phyloP scores from a whole-genome alignment of 768 basidiomycete genomes.

The Mycena leptocephala region DNA sequence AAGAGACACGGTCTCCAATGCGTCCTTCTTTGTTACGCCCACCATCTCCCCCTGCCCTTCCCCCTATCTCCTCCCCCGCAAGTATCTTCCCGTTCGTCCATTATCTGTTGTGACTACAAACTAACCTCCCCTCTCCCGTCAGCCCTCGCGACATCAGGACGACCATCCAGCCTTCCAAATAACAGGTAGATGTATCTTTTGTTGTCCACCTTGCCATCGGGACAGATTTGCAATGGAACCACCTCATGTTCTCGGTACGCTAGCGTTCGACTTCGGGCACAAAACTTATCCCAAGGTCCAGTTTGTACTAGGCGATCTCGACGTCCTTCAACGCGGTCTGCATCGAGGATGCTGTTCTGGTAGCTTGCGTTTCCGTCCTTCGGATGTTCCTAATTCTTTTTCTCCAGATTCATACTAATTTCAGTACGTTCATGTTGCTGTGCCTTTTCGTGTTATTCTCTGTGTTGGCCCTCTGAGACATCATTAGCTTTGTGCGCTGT shows the following conservation, averaged over 20 bases:
- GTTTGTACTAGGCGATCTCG: neutral
- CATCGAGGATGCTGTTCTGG: neutral
- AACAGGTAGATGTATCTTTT: conserved; percentile 1
- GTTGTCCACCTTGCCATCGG: neutral
- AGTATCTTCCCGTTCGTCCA: too few species aligned
- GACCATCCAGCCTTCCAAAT: neutral
- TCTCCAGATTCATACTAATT: neutral
- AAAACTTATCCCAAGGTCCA: neutral
- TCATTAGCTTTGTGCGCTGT: neutral
- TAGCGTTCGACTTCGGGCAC: neutral
- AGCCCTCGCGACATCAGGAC: neutral
- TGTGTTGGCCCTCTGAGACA: neutral
- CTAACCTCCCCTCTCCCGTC: neutral
- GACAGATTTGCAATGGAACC: neutral
- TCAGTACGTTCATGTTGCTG: neutral
- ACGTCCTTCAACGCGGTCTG: neutral
- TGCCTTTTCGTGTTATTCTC: neutral
- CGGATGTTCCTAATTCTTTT: neutral
- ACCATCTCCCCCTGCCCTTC: too few species aligned
- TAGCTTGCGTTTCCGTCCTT: neutral
- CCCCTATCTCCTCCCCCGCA: too few species aligned
- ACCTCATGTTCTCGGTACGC: neutral
- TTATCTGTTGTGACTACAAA: too few species aligned
- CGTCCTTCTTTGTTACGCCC: too few species aligned
- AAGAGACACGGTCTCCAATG: too few species aligned